Evolutionary conservation across 1,284 basidiomycete species (phyloP).

Genomic region (Athelia psychrophila): DNA sequence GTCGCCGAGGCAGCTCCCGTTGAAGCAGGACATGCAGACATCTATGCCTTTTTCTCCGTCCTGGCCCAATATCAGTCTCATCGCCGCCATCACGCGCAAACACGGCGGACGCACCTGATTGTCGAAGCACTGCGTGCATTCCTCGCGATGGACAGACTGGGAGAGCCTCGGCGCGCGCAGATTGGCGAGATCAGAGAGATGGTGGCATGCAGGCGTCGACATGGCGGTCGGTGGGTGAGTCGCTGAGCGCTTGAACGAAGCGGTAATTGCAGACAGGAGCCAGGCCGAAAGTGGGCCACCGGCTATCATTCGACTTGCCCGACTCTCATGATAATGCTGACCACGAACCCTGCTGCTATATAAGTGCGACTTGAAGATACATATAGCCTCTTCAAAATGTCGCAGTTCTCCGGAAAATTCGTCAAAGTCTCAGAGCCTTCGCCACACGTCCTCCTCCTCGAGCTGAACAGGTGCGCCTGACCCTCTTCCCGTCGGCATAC

Average conservation of each 20-base stretch:
- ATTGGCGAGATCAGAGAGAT: slow-evolving; percentile 34
- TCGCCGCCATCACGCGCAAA: slow-evolving; percentile 7
- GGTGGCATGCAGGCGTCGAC: slow-evolving; percentile 20
- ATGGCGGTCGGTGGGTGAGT: background rate
- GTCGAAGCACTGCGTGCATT: slow-evolving; percentile 97
- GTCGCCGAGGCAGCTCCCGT: slow-evolving; percentile 77
- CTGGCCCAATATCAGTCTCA: slow-evolving; percentile 42
- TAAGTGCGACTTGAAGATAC: too few relatives aligned
- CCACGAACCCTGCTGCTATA: too few relatives aligned
- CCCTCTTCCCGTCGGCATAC: background rate
- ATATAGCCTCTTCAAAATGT: slow-evolving; percentile 4
- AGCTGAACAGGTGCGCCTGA: slow-evolving; percentile 47
- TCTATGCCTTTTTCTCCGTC: slow-evolving; percentile 79
- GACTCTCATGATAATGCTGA: too few relatives aligned
- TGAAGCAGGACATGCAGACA: slow-evolving; percentile 92
- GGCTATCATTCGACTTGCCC: too few relatives aligned
- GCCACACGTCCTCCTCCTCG: slow-evolving; percentile 53
- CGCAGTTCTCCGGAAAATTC: slow-evolving; percentile 37
- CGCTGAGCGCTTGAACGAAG: too few relatives aligned
- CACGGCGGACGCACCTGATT: slow-evolving; percentile 60
- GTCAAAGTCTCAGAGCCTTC: slow-evolving; percentile 51
- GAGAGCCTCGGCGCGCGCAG: slow-evolving; percentile 38
- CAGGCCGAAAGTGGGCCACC: too few relatives aligned
- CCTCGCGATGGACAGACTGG: slow-evolving; percentile 74
- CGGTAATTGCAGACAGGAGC: too few relatives aligned